Base-by-base conservation (phyloP, 2,329 filamentous ascomycete genomes). In the Microdochium bolleyi region DNA sequence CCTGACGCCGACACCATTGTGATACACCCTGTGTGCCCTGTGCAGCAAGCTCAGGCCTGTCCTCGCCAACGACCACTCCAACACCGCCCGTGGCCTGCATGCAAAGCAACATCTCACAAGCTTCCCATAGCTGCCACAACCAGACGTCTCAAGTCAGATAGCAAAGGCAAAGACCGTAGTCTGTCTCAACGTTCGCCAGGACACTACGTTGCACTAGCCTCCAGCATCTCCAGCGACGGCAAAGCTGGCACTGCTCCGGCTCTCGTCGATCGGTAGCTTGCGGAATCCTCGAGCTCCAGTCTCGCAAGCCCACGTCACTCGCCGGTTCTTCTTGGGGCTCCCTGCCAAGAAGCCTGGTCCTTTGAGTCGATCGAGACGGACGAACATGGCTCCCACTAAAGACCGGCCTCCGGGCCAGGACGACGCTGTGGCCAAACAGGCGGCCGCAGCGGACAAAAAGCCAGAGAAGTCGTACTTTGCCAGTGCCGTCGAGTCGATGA, bases 401-500 rank as follows among this genome's bases (percentile, higher is more conserved):
- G 19, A 46, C 14, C n/a, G 7, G 41, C 19, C 41, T 11, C 21
- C 41, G 14, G 21, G 41, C 41, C 16, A 21, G 9, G 19, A 46
- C 19, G 41, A 46, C 13, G 21, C 41, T 11, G 38, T 58, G 21
- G 54, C 46, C 52, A 60, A 59, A 37, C 60, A 61, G 51, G 53
- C 52, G 8, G 64, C 59, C 53, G 55, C 56, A 22, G 62, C 60
- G 48, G 75, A 77, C 34, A 79, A 75, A 66, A 82, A 78, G 66
- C 56, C 67, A 32, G 81, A 84, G 62, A 83, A 76, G 66, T 81
- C 79, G 2, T 84, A 83, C 60, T 66, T 84, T 27, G 77, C 76
- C 46, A 81, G 78, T 19, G 80, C 82, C 30, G 78, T 85, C 37
- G 80, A 82, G 55, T 83, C 81, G 1, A 78, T 85, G 54, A 82